Base-by-base conservation (phyloP, 2,329 filamentous ascomycete genomes). In the Fusarium sacchari region DNA sequence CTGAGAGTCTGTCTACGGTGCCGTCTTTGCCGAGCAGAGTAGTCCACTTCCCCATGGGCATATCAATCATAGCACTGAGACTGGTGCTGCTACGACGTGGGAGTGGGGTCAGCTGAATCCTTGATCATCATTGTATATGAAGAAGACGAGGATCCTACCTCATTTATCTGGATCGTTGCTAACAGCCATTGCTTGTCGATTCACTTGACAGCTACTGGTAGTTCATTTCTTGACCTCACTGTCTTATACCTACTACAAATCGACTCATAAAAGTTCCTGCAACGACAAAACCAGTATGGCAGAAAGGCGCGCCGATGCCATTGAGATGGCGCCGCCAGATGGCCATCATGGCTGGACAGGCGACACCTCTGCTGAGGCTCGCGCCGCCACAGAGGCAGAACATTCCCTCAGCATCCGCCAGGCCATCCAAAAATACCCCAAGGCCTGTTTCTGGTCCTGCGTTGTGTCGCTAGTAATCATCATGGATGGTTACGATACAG, bases 401-500 rank as follows among this genome's bases (percentile, higher is more conserved):
- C 49, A 52, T 30, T 52, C 49, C 49, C 49, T 52, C 13, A 52
- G n/a, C 3, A 52, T 52, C 32, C 49, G 49, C 9, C 18, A 52
- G 32, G 49, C 49, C 18, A 52, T 52, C 49, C n/a, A 52, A n/a
- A 52, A 52, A 52, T 52, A 52, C n/a, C 49, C 49, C 10, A 52
- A 52, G 73, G 81, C 80, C 11, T 77, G 82, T 30, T 61, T 71
- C 24, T 81, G 79, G 80, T 79, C 77, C 18, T 55, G 80, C 7
- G 57, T 78, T 7, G 60, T 82, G 22, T 80, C 79, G 18, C 71
- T 76, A 28, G 76, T 77, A 18, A 78, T 83, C 47, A 79, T 84
- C 67, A 83, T 83, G 82, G 82, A 83, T 57, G 81, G 78, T 28
- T 79, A 79, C 58, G 78, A 79, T 20, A 79, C 77, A 5, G 76